Percentiles rank a stretch among this genome's conserved stretches.
Conservation (phyloP, 306 rosid genomes). For the Citrullus colocynthis region DNA sequence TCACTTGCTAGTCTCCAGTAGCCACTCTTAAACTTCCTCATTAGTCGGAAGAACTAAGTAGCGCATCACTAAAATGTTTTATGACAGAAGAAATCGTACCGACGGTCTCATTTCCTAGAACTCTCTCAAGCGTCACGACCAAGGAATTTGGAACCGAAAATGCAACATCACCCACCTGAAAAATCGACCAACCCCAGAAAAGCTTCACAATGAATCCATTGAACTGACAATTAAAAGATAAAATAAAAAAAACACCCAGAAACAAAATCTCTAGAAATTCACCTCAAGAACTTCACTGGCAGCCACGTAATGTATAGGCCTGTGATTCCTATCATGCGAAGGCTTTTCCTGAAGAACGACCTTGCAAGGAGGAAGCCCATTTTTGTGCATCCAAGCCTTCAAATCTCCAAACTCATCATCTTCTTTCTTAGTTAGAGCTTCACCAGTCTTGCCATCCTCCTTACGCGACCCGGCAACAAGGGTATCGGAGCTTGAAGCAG, state of each 20-base stretch:
- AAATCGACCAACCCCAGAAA: constrained; percentile 11
- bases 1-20: neutral
- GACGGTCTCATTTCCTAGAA: constrained; percentile 79
- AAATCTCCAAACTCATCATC: constrained; percentile 40
- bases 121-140: constrained; percentile 89
- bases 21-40: neutral
- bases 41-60: neutral
- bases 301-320: constrained; percentile 79
- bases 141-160: constrained; percentile 74
- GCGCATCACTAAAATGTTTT: neutral
- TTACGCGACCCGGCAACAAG: constrained; percentile 39
- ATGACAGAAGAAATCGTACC: constrained; percentile 32
- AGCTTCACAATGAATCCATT: constrained; percentile 28
- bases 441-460: constrained; percentile 23
- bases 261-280: neutral
- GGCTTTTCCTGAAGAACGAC: constrained; percentile 61
- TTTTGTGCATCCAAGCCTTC: constrained; percentile 81
- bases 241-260: neutral
- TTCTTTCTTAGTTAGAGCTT: constrained; percentile 28
- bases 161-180: constrained; percentile 85
- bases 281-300: constrained; percentile 91
- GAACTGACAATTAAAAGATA: constrained; percentile 8
- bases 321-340: constrained; percentile 34
- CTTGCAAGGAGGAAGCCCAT: constrained; percentile 83
- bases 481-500: constrained; percentile 63